Percentiles rank a stretch among this genome's conserved stretches.
Conservation (phyloP, 345 rosid species). For the Theobroma cacao region DNA sequence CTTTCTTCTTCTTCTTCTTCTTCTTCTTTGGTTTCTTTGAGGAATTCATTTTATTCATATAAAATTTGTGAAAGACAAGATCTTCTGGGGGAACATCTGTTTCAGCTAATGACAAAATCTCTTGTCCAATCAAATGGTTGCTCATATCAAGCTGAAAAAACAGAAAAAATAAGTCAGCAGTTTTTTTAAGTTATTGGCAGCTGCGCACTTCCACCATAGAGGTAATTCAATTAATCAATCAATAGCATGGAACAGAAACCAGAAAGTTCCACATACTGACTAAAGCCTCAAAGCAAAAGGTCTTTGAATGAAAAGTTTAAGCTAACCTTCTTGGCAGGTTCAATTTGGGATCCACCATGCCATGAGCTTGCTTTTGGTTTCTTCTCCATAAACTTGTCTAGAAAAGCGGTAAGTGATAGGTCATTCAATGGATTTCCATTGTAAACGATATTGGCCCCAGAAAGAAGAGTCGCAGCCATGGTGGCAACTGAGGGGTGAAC, state of each 20-base stretch:
- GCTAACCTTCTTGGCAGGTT: slow-evolving; percentile 88
- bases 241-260: not conserved
- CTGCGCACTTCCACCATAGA: not conserved
- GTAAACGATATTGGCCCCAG: slow-evolving; percentile 82
- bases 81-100: slow-evolving; percentile 90
- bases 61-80: slow-evolving; percentile 90
- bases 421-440: slow-evolving; percentile 88
- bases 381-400: slow-evolving; percentile 98
- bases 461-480: slow-evolving; percentile 92
- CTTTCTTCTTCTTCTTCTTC: slow-evolving; percentile 87
- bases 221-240: not conserved
- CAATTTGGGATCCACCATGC: slow-evolving; percentile 99
- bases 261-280: not conserved
- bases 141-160: slow-evolving; percentile 69
- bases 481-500: slow-evolving; percentile 96
- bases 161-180: not conserved
- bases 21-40: slow-evolving; percentile 66
- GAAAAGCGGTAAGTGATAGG: slow-evolving; percentile 71
- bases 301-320: not conserved
- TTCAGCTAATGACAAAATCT: slow-evolving; percentile 83
- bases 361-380: slow-evolving; percentile 76
- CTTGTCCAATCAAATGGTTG: slow-evolving; percentile 73
- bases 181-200: not conserved
- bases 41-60: slow-evolving; percentile 70
- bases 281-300: not conserved